Conservation (phyloP, 139 green algal species). For the Pleodorina starrii region DNA sequence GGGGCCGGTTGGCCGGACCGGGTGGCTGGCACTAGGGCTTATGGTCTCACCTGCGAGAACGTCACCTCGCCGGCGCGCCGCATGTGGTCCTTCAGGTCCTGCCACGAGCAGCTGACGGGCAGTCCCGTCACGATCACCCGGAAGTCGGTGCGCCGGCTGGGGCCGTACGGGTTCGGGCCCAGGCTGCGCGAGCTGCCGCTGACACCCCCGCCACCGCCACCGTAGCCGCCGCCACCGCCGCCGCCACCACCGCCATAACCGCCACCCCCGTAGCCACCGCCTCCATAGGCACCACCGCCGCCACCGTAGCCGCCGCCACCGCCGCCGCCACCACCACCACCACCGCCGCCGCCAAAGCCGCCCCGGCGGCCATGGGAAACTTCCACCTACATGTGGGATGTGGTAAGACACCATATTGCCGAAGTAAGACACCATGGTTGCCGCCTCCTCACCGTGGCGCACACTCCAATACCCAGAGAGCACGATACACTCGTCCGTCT, state of each 20-base stretch:
- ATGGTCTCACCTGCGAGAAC: conserved; percentile 64
- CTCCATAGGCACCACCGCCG: neutral
- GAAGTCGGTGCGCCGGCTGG: conserved; percentile 71
- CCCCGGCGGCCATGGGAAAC: conserved; percentile 44
- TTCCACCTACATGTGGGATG: conserved; percentile 58
- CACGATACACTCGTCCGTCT: too few relatives aligned
- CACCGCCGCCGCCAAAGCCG: conserved; percentile 22
- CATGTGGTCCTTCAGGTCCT: conserved; percentile 97
- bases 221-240: conserved; percentile 10
- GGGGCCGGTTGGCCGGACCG: too few relatives aligned
- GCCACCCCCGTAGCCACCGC: neutral
- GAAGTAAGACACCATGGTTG: too few relatives aligned
- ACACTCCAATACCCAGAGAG: too few relatives aligned
- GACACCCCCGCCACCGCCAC: conserved; percentile 34
- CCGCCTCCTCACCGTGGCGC: too few relatives aligned
- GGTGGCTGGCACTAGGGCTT: too few relatives aligned
- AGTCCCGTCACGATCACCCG: conserved; percentile 85
- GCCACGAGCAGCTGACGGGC: conserved; percentile 90
- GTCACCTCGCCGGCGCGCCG: conserved; percentile 73
- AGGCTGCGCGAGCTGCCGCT: conserved; percentile 47
- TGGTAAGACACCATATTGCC: too few relatives aligned
- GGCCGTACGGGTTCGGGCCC: conserved; percentile 59
- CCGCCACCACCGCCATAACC: conserved; percentile 12
- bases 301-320: too few relatives aligned
- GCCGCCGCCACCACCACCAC: conserved; percentile 21